Conservation (phyloP, 2,329 filamentous ascomycete genomes). For the Lachnellula hyalina region DNA sequence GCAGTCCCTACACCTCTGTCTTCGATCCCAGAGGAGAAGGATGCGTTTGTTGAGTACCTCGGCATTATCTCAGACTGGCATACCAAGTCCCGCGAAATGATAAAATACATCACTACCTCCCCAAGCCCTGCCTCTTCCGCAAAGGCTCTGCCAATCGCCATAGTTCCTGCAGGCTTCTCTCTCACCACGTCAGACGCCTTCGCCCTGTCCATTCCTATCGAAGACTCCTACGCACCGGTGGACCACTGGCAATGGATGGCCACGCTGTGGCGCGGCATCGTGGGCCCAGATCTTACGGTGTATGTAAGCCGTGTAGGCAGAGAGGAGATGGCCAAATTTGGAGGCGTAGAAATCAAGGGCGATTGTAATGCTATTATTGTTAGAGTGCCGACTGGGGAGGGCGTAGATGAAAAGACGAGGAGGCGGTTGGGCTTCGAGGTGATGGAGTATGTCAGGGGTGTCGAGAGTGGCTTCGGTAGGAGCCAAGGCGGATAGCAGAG, state of each 20-base stretch:
- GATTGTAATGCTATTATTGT: slow-evolving; percentile 52
- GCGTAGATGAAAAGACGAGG: slow-evolving; percentile 63
- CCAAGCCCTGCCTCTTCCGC: slow-evolving; percentile 7
- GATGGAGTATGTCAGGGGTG: slow-evolving; percentile 63
- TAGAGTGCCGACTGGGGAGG: slow-evolving; percentile 36
- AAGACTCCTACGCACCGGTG: slow-evolving; percentile 71
- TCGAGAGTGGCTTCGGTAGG: slow-evolving; percentile 18
- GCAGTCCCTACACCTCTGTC: neutral
- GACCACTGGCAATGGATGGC: slow-evolving; percentile 99
- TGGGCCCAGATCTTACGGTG: slow-evolving; percentile 75
- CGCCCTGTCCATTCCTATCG: slow-evolving; percentile 67
- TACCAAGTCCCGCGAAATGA: slow-evolving; percentile 65
- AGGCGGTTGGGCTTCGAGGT: slow-evolving; percentile 81
- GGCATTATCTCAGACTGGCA: slow-evolving; percentile 70
- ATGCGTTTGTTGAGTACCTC: slow-evolving; percentile 56
- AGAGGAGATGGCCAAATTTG: slow-evolving; percentile 36
- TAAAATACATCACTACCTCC: slow-evolving; percentile 45
- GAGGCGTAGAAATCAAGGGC: slow-evolving; percentile 52
- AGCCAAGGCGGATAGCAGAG: neutral
- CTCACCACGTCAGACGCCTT: slow-evolving; percentile 73
- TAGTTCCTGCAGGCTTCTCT: slow-evolving; percentile 74
- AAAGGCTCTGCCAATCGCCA: slow-evolving; percentile 57
- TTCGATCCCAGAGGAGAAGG: slow-evolving; percentile 8
- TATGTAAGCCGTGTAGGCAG: slow-evolving; percentile 46
- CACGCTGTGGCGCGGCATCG: slow-evolving; percentile 81